These are phyloP conservation scores for Glycine tomentella DNA, from an alignment of 306 rosid species.

Conservation along the genomic window DNA sequence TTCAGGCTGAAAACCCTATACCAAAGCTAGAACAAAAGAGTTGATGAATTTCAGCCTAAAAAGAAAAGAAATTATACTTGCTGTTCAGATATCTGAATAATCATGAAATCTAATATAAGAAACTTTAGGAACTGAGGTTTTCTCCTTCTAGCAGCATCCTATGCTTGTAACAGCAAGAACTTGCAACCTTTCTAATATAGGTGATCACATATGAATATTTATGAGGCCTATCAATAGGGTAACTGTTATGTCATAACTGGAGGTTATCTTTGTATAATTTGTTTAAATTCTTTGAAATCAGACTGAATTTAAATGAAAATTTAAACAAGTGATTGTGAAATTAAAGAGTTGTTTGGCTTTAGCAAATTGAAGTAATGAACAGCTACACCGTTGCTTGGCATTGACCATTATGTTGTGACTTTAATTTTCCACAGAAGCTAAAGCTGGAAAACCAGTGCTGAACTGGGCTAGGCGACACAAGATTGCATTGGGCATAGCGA, in stretches of 20 bases:
- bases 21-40: conserved; percentile 1
- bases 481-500: conserved; percentile 87
- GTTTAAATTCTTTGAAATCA: conserved; percentile 17
- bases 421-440: conserved; percentile 65
- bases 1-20: not conserved
- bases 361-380: not conserved
- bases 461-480: conserved; percentile 98
- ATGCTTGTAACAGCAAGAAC: not conserved
- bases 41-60: conserved; percentile 1
- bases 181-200: not conserved
- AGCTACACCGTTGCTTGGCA: not conserved
- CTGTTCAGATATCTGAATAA: not conserved
- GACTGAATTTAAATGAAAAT: conserved; percentile 8
- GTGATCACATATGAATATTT: conserved; percentile 1
- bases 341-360: conserved; percentile 17
- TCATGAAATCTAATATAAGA: conserved; percentile 14
- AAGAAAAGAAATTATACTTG: conserved; percentile 29
- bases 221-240: not conserved
- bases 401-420: conserved; percentile 29
- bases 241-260: not conserved
- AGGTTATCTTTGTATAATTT: conserved; percentile 13
- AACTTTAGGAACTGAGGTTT: not conserved
- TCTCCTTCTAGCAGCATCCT: not conserved
- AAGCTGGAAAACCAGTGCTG: conserved; percentile 87
- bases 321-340: not conserved